Base-by-base conservation (phyloP, 192 early-diverging fungal species). In the Dimargaris xerosporica region DNA sequence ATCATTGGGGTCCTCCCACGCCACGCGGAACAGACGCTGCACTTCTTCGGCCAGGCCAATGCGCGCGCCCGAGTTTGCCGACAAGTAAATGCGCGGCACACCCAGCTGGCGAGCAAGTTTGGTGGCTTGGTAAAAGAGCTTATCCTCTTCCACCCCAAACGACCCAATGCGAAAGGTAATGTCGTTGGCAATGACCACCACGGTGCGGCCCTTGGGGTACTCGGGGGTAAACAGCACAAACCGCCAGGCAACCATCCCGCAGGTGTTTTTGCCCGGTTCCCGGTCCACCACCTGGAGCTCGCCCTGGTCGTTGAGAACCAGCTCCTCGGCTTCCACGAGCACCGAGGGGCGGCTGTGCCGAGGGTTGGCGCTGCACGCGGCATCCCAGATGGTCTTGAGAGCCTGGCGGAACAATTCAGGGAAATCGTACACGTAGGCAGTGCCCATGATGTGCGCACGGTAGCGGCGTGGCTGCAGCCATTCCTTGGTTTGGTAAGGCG, bases 381-480 rank as follows among this genome's bases (percentile, higher is more conserved):
- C 30, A 52, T 73, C 73, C 96, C 96, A 99, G 61, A 79, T 73
- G 53, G 84, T 80, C 50, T 91, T 85, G 43, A 90, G 71, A 1
- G 89, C 85, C 66, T 92, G 84, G 31, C 87, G 80, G 87, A 99
- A 97, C 64, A 99, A 81, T 55, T 94, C 94, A 17, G 93, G 91
- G 81, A 97, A 99, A 70, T 99, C 96, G 72, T 99, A 99, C 31
- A 97, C 90, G 64, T 96, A 99, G 15, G 94, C 96, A 4, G 96
- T 99, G 61, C 92, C 93, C 84, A 96, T 87, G 59, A 97, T 77
- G 65, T 99, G 96, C 42, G 96, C 94, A 81, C 93, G 92, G 81
- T 94, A 94, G 66, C 96, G 88, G 51, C 89, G 87, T 54, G 94
- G 93, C 76, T 96, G 94, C 65, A 99, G 84, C 78, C 86, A 83